Evolutionary conservation across 2,329 filamentous ascomycete genomes (phyloP).

Genomic region (Beauveria brongniartii): DNA sequence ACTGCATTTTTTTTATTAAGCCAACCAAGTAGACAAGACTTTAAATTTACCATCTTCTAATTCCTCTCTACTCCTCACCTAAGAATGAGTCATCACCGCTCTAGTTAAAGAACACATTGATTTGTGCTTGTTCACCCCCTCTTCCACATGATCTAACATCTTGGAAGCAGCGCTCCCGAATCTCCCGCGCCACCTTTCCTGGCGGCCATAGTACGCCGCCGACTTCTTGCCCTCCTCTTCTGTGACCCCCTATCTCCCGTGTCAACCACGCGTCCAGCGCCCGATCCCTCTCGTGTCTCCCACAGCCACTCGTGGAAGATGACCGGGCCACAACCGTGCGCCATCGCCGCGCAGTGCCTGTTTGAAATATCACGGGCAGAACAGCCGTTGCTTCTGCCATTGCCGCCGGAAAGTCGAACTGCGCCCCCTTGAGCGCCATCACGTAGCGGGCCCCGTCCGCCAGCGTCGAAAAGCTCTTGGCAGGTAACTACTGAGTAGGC

Average conservation of each 20-base stretch:
- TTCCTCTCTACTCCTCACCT: too few relatives aligned
- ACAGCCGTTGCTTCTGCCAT: slow-evolving; percentile 43
- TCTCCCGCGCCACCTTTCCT: slow-evolving; percentile 30
- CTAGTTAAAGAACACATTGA: too few relatives aligned
- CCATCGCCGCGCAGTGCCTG: slow-evolving; percentile 30
- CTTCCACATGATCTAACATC: background rate
- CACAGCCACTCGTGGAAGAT: slow-evolving; percentile 38
- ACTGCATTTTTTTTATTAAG: too few relatives aligned
- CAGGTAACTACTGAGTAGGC: slow-evolving; percentile 26
- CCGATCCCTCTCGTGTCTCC: slow-evolving; percentile 27
- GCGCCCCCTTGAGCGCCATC: slow-evolving; percentile 31
- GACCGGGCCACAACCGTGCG: slow-evolving; percentile 39
- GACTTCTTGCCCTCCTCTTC: slow-evolving; percentile 24
- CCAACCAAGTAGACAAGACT: too few relatives aligned
- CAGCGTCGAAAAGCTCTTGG: slow-evolving; percentile 47
- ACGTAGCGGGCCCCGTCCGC: slow-evolving; percentile 37
- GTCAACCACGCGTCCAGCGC: slow-evolving; percentile 32
- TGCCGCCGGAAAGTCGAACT: slow-evolving; percentile 36
- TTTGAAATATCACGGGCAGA: slow-evolving; percentile 19
- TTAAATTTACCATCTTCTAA: too few relatives aligned
- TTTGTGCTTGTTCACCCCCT: background rate
- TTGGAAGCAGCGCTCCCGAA: too few relatives aligned
- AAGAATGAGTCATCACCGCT: too few relatives aligned
- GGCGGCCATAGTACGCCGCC: slow-evolving; percentile 32
- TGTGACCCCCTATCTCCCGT: slow-evolving; percentile 22